Base-by-base conservation (phyloP, 805 yeast species). In the Wickerhamiella alocasiicola region DNA sequence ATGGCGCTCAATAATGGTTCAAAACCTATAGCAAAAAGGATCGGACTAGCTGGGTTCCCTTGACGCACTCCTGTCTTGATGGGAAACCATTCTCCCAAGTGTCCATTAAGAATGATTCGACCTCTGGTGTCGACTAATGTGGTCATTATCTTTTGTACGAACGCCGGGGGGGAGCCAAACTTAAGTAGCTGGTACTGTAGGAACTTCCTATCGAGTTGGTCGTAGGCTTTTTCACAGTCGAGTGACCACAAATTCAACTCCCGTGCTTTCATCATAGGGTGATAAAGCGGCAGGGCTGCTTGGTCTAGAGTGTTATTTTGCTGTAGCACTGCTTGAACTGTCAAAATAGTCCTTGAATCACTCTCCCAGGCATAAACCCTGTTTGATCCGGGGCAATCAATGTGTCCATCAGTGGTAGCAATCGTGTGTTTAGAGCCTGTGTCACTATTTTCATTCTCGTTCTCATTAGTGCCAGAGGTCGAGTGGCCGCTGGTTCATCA, bases 381-480 rank as follows among this genome's bases (percentile, higher is more conserved):
- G 37, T 33, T 18, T 33, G 37, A 20, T 33, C 37, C 5, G 37
- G 37, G 4, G 21, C 37, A 11, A 33, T 24, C 9, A 33, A 6
- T 6, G 13, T 5, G 20, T 34, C 21, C 3, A 5, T 16, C 4
- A 24, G 15, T 24, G 4, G 27, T 18, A 34, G 21, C 17, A 21
- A 6, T 13, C 30, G 5, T 9, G 20, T 34, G 30, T 34, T 34
- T n/a, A 34, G 27, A 21, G 30, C 37, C 9, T 25, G 29, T 3
- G 30, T 34, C 21, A 34, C 27, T 9, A 34, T 34, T 15, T 34
- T 34, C 20, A 34, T 6, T 15, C 24, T 30, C 3, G 30, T 13
- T 12, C 24, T 34, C 37, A 34, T 34, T 13, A 34, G 26, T 6
- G 37, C n/a, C 9, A 34, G 21, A 4, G 37, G 37, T 6, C 37